A percentile compares a stretch with the other conserved stretches of the same genome.
Evolutionary conservation across 805 yeast species (phyloP).

Genomic region (Sporopachydermia quercuum): DNA sequence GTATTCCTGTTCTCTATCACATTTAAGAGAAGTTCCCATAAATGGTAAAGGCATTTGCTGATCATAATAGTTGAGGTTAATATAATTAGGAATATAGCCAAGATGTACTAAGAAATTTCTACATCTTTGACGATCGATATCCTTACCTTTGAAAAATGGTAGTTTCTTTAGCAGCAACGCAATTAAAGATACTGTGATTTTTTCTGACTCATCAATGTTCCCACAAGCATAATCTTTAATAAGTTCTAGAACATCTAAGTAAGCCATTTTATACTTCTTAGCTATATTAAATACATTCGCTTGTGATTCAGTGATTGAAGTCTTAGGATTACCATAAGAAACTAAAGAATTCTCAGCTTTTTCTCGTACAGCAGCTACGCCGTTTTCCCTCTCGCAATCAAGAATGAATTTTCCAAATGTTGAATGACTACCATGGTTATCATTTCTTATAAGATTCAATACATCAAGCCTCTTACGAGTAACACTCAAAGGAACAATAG

Average conservation of each 20-base stretch:
- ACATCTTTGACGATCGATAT: neutral
- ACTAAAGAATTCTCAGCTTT: neutral
- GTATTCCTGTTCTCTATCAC: constrained; percentile 1
- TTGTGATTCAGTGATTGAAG: no score
- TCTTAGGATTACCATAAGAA: neutral
- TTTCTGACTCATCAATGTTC: neutral
- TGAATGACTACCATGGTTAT: neutral
- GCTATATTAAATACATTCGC: no score
- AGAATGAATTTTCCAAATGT: neutral
- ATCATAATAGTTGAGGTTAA: neutral
- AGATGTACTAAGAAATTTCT: neutral
- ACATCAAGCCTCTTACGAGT: neutral
- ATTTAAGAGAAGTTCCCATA: neutral
- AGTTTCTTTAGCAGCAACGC: neutral
- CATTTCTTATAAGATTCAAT: neutral
- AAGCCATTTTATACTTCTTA: neutral
- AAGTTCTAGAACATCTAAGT: neutral
- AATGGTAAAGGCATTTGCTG: neutral
- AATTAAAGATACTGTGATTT: neutral
- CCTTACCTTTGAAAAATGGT: neutral
- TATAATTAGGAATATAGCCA: neutral
- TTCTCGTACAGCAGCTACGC: no score
- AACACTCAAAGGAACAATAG: neutral
- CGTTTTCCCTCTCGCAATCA: no score
- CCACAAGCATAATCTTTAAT: neutral